Evolutionary conservation across 805 yeast genomes (phyloP), one percentile per base, ranked within the genome.

Genomic region (Metschnikowia lochheadii): DNA sequence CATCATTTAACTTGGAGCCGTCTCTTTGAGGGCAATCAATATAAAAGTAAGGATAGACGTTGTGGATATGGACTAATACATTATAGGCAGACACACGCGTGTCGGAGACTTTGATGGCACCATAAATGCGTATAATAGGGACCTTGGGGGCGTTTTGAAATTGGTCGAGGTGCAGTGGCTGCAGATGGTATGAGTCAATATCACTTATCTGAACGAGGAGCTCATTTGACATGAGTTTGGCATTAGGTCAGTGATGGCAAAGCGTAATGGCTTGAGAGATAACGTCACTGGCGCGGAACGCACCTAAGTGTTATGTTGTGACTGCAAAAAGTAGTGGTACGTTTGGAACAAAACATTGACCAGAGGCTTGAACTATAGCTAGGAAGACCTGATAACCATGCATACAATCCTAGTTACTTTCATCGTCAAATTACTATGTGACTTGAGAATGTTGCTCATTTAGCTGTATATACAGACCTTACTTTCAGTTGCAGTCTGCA

Each of bases 91-190:
- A 41, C 14, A 53, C 50, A 33, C 48, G 51, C 41, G 53, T 34
- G 41, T 18, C 17, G 1, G 89, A 87, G 0, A 83, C 73, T 1
- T 80, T 75, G 0, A 85, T 55, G 11, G 81, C 75, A 0, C 97
- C 98, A 68, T 82, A 94, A 0, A 94, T 67, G 44, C 98, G 69
- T 1, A 90, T 69, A 0, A 89, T 72, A 0, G 98, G 98, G 0
- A 87, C 91, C 40, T 78, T 79, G 2, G 64, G 55, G 33, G 74
- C 76, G 3, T 62, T 60, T 15, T 63, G 66, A n/a, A 62, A 58
- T 29, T 70, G 72, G 56, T 87, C 95, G 18, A 86, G 62, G 1
- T 64, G 57, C 4, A 81, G 66, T 0, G 91, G 87, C 5, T 63
- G 48, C n/a, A 74, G 53, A 58, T 79, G 85, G 61, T 87, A 87